These are phyloP conservation scores for Quercus robur DNA, from an alignment of 306 rosid genomes.

Conservation along the genomic window DNA sequence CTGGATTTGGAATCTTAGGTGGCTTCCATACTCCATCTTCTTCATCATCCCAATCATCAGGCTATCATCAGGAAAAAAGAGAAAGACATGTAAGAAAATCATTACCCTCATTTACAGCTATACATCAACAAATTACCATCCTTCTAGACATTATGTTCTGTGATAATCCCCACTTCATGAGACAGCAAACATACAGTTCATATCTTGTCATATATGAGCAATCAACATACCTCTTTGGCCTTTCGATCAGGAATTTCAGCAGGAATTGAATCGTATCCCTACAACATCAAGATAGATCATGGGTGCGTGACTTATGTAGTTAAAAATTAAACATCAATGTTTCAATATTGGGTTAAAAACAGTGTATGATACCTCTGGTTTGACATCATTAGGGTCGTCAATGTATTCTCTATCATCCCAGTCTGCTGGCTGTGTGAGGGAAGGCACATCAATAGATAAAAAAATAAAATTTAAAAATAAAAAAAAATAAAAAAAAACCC, in stretches of 20 bases:
- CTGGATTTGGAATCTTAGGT: constrained; percentile 87
- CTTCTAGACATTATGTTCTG: background rate
- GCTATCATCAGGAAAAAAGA: constrained; percentile 41
- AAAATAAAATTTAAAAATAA: background rate
- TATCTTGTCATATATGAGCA: background rate
- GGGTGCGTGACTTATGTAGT: background rate
- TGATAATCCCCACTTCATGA: background rate
- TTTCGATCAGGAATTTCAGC: constrained; percentile 85
- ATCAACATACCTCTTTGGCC: constrained; percentile 63
- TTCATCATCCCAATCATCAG: constrained; percentile 87
- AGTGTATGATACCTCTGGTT: constrained; percentile 61
- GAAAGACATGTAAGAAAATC: background rate
- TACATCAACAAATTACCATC: background rate
- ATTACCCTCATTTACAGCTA: background rate
- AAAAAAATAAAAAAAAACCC: background rate
- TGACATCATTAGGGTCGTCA: constrained; percentile 66
- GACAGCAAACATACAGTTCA: constrained; percentile 3
- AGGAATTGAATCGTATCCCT: constrained; percentile 85
- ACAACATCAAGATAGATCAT: constrained; percentile 22
- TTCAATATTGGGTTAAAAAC: background rate
- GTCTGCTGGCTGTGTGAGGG: constrained; percentile 67
- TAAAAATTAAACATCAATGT: constrained; percentile 1
- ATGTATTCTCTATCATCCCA: constrained; percentile 97
- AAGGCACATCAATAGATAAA: background rate
- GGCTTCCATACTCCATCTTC: constrained; percentile 88